Evolutionary conservation across 108 stramenopile genomes (phyloP).

Genomic region (Parietichytrium sp.): DNA sequence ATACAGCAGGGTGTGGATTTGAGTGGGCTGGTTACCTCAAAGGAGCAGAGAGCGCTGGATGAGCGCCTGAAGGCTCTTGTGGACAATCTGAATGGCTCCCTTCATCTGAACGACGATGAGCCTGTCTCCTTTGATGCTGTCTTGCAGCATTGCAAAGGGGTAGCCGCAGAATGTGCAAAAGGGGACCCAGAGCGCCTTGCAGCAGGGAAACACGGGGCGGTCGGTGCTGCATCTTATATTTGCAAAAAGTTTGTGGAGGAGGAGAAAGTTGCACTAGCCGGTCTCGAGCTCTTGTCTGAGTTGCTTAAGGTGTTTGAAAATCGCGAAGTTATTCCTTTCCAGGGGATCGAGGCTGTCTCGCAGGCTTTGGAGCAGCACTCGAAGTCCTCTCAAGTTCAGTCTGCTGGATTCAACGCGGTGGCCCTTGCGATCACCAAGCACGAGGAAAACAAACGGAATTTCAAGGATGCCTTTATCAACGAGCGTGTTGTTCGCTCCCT

Average conservation of each 20-base stretch:
- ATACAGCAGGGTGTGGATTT: constrained; percentile 46
- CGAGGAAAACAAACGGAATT: constrained; percentile 29
- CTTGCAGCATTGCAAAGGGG: not conserved
- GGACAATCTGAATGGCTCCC: no score
- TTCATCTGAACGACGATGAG: not conserved
- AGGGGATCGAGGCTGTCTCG: constrained; percentile 11
- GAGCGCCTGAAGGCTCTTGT: not conserved
- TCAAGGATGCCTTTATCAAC: constrained; percentile 26
- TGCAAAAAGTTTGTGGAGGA: not conserved
- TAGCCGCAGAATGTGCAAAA: not conserved
- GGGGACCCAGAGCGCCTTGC: not conserved
- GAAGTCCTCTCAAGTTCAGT: not conserved
- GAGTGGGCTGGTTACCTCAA: not conserved
- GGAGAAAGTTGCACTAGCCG: not conserved
- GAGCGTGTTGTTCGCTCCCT: not conserved
- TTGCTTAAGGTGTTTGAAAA: not conserved
- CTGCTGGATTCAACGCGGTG: not conserved
- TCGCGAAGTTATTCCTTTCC: constrained; percentile 21
- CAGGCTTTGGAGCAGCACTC: not conserved
- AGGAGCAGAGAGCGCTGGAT: not conserved
- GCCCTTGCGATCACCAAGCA: not conserved
- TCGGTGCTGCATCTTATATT: not conserved
- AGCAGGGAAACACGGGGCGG: not conserved
- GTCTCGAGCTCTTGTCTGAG: not conserved
- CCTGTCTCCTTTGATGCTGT: not conserved